Evolutionary conservation across 441 rosid species (phyloP).

Genomic region (Hypseocharis bilobata): DNA sequence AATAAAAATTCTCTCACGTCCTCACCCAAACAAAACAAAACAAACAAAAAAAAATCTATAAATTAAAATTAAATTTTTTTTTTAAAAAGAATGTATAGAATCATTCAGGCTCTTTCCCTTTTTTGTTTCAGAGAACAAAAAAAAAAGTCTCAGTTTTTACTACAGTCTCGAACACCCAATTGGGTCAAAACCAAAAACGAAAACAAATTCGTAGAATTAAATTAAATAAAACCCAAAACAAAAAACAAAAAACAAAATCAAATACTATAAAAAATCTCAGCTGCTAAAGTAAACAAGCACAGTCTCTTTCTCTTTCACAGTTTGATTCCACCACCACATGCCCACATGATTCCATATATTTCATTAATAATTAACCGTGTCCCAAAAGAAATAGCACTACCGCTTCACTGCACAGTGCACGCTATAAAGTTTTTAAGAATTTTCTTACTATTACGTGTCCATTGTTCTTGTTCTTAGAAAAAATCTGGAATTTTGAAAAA

Average conservation of each 20-base stretch:
- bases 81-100: neutral
- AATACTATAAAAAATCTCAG: too few species aligned
- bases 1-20: neutral
- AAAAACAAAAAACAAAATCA: neutral
- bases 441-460: too few species aligned
- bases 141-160: neutral
- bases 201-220: neutral
- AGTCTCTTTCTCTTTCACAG: neutral
- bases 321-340: slow-evolving; percentile 2
- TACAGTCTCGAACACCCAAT: neutral
- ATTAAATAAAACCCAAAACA: neutral
- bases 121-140: neutral
- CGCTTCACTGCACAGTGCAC: too few species aligned
- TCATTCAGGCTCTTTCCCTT: neutral
- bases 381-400: too few species aligned
- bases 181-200: neutral
- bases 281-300: neutral
- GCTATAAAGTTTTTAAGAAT: too few species aligned
- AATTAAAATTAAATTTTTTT: neutral
- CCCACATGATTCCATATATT: neutral
- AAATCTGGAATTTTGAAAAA: too few species aligned
- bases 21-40: slow-evolving; percentile 3
- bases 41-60: neutral
- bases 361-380: too few species aligned
- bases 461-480: too few species aligned